These are phyloP conservation scores for Lentinus tigrinus DNA, from an alignment of 768 basidiomycete species.

Conservation along the genomic window DNA sequence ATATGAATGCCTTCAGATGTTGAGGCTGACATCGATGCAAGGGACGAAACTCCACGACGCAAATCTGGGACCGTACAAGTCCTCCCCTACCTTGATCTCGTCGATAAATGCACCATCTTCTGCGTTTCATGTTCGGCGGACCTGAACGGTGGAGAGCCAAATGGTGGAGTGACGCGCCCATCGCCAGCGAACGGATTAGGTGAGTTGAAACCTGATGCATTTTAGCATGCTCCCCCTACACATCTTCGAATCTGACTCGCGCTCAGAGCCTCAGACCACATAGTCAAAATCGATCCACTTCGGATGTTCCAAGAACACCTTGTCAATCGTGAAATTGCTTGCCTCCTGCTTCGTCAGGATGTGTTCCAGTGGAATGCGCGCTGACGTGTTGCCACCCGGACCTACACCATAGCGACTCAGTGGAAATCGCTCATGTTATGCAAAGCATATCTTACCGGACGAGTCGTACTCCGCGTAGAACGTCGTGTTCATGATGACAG, in stretches of 20 bases:
- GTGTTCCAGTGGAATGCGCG: slow-evolving; percentile 46
- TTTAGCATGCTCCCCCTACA: too few species aligned
- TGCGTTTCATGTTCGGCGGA: too few species aligned
- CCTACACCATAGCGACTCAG: slow-evolving; percentile 32
- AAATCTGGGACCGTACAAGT: too few species aligned
- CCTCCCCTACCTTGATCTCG: too few species aligned
- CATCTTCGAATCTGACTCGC: not conserved
- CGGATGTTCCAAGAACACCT: slow-evolving; percentile 51
- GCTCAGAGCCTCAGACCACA: slow-evolving; percentile 27
- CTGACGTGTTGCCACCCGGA: slow-evolving; percentile 49
- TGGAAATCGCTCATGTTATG: not conserved
- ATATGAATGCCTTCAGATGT: too few species aligned
- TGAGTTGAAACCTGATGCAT: too few species aligned
- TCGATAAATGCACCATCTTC: too few species aligned
- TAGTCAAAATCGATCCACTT: slow-evolving; percentile 59
- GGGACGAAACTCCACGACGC: too few species aligned
- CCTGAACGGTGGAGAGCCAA: too few species aligned
- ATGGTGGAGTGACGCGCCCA: too few species aligned
- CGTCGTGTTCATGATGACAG: slow-evolving; percentile 48
- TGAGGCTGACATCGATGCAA: too few species aligned
- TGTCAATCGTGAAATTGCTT: slow-evolving; percentile 41
- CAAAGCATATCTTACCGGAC: slow-evolving; percentile 34
- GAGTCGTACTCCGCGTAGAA: slow-evolving; percentile 61
- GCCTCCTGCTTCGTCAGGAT: slow-evolving; percentile 43
- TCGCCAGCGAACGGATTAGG: too few species aligned